Conservation (phyloP, 73 alveolate genomes). For the Tetrahymena elliotti region DNA sequence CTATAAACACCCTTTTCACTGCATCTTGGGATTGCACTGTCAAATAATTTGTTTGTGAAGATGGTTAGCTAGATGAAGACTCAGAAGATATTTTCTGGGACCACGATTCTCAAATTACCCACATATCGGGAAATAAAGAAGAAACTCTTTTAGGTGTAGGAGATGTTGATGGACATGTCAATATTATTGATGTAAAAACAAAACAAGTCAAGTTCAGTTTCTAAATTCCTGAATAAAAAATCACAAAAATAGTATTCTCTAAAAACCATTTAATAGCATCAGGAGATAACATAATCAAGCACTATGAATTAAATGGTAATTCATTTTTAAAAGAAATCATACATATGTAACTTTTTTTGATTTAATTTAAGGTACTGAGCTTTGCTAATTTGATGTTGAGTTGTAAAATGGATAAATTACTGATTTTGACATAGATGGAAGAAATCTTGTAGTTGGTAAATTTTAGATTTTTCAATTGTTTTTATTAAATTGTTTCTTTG, state of each 20-base stretch:
- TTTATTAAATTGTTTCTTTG: neutral
- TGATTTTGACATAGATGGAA: neutral
- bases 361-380: neutral
- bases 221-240: neutral
- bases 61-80: slow-evolving; percentile 14
- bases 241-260: neutral
- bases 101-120: slow-evolving; percentile 32
- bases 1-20: slow-evolving; percentile 16
- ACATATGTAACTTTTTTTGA: neutral
- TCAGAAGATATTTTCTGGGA: slow-evolving; percentile 37
- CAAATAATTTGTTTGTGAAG: slow-evolving; percentile 36
- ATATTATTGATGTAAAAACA: neutral
- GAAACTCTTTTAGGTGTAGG: slow-evolving; percentile 36
- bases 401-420: neutral
- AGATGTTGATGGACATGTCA: slow-evolving; percentile 31
- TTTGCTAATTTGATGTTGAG: neutral
- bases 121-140: slow-evolving; percentile 17
- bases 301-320: neutral
- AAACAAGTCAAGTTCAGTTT: neutral
- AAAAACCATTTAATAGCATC: neutral
- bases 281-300: neutral
- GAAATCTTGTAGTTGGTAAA: neutral
- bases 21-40: slow-evolving; percentile 58
- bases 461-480: no score
- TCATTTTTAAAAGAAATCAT: neutral